These are phyloP conservation scores for Stramenopiles sp. DNA, from an alignment of 352 stramenopile genomes.

Conservation along the genomic window DNA sequence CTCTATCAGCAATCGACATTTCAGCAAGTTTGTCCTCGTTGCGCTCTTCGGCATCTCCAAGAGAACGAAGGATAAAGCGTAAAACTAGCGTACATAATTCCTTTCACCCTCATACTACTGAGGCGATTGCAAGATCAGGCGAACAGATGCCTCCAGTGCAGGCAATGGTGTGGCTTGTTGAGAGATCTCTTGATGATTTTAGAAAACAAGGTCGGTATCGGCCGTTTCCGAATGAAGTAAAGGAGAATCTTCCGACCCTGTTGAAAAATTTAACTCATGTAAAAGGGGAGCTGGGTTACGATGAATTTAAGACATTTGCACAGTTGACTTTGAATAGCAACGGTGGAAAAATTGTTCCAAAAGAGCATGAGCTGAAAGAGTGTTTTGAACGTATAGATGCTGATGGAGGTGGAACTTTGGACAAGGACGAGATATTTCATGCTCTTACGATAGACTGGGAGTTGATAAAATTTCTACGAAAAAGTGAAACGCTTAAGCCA, in stretches of 20 bases:
- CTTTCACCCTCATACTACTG: too few species aligned
- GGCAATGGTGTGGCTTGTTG: neutral
- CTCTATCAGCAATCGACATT: too few species aligned
- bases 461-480: neutral
- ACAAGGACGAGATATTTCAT: slow-evolving; percentile 1
- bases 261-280: neutral
- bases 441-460: neutral
- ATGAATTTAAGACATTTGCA: neutral
- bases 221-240: neutral
- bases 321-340: neutral
- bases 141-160: neutral
- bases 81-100: neutral
- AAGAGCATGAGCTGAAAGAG: neutral
- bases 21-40: too few species aligned
- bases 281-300: neutral
- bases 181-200: neutral
- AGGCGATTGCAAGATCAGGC: neutral
- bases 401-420: neutral
- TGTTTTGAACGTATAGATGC: neutral
- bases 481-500: neutral
- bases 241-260: neutral
- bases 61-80: neutral
- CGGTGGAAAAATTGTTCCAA: slow-evolving; percentile 1
- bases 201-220: neutral
- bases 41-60: too few species aligned